A percentile compares a stretch with the other conserved stretches of the same genome.
Conservation (phyloP, 495 filamentous ascomycete genomes). For the Neurospora sp. region DNA sequence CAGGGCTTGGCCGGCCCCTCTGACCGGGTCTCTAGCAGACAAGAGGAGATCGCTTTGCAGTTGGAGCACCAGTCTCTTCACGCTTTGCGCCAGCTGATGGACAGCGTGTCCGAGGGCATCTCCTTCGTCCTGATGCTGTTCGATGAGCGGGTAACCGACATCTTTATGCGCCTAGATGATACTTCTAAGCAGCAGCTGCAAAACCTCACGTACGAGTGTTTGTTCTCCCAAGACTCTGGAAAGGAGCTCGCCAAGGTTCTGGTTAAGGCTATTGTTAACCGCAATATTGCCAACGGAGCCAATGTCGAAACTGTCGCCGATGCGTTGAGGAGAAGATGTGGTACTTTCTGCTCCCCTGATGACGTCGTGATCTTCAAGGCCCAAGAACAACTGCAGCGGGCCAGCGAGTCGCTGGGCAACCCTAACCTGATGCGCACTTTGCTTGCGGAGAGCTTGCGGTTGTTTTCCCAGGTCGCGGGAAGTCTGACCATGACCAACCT, state of each 20-base stretch:
- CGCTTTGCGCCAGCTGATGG: constrained; percentile 69
- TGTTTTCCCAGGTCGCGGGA: constrained; percentile 80
- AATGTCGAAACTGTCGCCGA: constrained; percentile 97
- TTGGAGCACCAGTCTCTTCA: constrained; percentile 89
- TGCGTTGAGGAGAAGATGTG: constrained; percentile 78
- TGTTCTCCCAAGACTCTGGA: constrained; percentile 69
- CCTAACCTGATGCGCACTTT: constrained; percentile 68
- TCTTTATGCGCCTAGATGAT: constrained; percentile 67
- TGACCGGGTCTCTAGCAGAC: constrained; percentile 59
- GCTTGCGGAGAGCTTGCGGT: constrained; percentile 74
- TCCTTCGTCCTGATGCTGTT: constrained; percentile 90
- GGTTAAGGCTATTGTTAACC: constrained; percentile 95
- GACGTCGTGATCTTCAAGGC: constrained; percentile 98
- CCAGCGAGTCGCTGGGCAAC: constrained; percentile 64
- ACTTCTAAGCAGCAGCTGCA: constrained; percentile 54
- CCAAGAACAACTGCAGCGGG: constrained; percentile 83
- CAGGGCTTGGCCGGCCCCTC: constrained; percentile 84
- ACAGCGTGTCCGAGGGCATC: constrained; percentile 86
- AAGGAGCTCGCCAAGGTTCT: constrained; percentile 91
- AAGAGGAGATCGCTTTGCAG: constrained; percentile 83
- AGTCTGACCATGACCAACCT: constrained; percentile 74
- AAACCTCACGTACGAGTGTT: constrained; percentile 69
- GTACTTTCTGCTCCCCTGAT: constrained; percentile 91
- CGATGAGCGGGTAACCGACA: constrained; percentile 83
- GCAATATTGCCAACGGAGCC: constrained; percentile 87